These are phyloP conservation scores for Dendrothele bispora DNA, from an alignment of 768 basidiomycete genomes.

Conservation along the genomic window DNA sequence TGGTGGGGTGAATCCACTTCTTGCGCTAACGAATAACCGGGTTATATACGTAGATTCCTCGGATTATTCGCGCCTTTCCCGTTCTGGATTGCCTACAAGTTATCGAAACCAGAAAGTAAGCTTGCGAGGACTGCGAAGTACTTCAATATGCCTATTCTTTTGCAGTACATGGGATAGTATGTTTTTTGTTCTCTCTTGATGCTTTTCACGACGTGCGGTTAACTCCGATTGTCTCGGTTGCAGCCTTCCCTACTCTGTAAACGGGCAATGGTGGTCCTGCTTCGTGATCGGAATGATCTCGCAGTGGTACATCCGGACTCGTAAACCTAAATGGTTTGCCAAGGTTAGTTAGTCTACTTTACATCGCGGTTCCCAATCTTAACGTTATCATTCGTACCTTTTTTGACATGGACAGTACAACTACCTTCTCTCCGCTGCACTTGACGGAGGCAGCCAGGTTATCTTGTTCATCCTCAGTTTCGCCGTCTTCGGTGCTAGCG, in stretches of 20 bases:
- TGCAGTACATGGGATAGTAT: slow-evolving; percentile 36
- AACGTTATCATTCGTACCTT: too few relatives aligned
- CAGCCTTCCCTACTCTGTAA: slow-evolving; percentile 50
- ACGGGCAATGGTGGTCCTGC: slow-evolving; percentile 57
- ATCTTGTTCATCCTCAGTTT: slow-evolving; percentile 49
- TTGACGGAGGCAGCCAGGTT: slow-evolving; percentile 48
- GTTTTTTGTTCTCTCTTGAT: slow-evolving; percentile 4
- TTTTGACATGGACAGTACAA: slow-evolving; percentile 33
- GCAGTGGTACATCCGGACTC: slow-evolving; percentile 49
- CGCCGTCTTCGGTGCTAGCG: slow-evolving; percentile 37
- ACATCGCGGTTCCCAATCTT: too few relatives aligned
- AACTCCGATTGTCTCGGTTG: too few relatives aligned
- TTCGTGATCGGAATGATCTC: slow-evolving; percentile 47
- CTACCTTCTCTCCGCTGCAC: slow-evolving; percentile 47
- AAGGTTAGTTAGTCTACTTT: slow-evolving; percentile 37
- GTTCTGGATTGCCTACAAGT: slow-evolving; percentile 45
- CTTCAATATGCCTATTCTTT: slow-evolving; percentile 46
- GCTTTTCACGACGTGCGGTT: too few relatives aligned
- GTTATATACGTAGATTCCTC: slow-evolving; percentile 32
- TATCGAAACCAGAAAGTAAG: slow-evolving; percentile 30
- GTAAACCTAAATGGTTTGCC: slow-evolving; percentile 45
- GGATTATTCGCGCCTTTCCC: slow-evolving; percentile 50
- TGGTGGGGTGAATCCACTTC: too few relatives aligned
- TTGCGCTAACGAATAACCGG: too few relatives aligned
- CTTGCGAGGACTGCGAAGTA: slow-evolving; percentile 37